These are phyloP conservation scores for Diaporthe longicolla DNA, from an alignment of 2,329 filamentous ascomycete genomes.

Conservation along the genomic window DNA sequence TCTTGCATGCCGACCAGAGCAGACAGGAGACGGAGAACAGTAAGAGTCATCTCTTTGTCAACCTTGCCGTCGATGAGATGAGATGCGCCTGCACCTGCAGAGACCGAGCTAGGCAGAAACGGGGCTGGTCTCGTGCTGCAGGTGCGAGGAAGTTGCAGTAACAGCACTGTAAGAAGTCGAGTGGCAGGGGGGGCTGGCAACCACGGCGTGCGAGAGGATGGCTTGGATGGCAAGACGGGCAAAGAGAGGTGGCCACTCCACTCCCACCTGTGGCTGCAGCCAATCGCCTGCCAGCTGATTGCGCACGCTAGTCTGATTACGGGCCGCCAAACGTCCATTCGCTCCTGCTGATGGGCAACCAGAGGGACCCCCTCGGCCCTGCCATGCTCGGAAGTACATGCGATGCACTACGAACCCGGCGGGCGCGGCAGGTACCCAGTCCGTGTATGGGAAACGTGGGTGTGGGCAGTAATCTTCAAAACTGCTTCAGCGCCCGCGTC, in stretches of 20 bases:
- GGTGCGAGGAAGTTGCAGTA: constrained; percentile 19
- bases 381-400: constrained; percentile 19
- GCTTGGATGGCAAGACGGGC: background rate
- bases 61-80: constrained; percentile 37
- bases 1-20: background rate
- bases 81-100: constrained; percentile 32
- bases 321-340: constrained; percentile 30
- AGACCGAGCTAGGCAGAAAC: constrained; percentile 42
- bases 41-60: constrained; percentile 33
- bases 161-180: constrained; percentile 23
- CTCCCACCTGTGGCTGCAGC: constrained; percentile 11
- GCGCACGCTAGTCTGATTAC: constrained; percentile 32
- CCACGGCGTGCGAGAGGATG: background rate
- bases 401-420: constrained; percentile 14
- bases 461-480: constrained; percentile 50
- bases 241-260: constrained; percentile 27
- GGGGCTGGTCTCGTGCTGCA: constrained; percentile 38
- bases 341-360: constrained; percentile 25
- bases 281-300: constrained; percentile 33
- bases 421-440: background rate
- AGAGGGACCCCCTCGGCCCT: constrained; percentile 6
- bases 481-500: constrained; percentile 51
- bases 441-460: background rate
- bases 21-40: background rate
- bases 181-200: constrained; percentile 23